Evolutionary conservation across 192 early-diverging fungal genomes (phyloP).

Genomic region (Pilobolus umbonatus): DNA sequence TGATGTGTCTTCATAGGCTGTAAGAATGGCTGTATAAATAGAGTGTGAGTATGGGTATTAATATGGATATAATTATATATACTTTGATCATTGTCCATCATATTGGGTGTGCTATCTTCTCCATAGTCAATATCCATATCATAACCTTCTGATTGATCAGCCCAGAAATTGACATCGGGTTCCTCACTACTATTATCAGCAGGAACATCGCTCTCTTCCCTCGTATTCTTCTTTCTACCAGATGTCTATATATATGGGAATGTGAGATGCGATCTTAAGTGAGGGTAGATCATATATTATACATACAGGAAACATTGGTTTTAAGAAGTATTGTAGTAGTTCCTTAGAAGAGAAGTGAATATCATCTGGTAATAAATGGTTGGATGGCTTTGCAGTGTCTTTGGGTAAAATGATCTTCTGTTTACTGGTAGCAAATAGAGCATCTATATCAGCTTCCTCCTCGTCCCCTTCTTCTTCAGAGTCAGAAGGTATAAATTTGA

Average conservation of each 20-base stretch:
- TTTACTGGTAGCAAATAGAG: conserved; percentile 63
- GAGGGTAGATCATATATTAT: neutral
- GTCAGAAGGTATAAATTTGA: conserved; percentile 30
- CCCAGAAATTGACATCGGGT: conserved; percentile 43
- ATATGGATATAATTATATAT: neutral
- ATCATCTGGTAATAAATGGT: conserved; percentile 81
- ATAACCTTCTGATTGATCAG: conserved; percentile 19
- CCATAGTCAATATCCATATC: neutral
- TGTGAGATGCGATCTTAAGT: neutral
- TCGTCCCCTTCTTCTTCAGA: too few species aligned
- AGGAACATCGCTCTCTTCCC: neutral
- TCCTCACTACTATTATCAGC: conserved; percentile 15
- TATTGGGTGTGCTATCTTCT: conserved; percentile 23
- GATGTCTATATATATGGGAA: neutral
- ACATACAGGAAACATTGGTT: conserved; percentile 43
- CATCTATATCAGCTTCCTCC: conserved; percentile 52
- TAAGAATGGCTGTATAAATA: conserved; percentile 7
- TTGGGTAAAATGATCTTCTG: conserved; percentile 44
- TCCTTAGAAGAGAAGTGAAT: conserved; percentile 59
- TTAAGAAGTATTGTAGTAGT: conserved; percentile 46
- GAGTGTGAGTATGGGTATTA: neutral
- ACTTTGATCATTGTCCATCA: conserved; percentile 26
- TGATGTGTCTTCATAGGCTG: conserved; percentile 31
- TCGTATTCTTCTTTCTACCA: neutral
- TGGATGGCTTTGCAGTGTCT: conserved; percentile 39